These are phyloP conservation scores for Pichiaceae sp. DNA, from an alignment of 1,139 yeast species.

Conservation along the genomic window DNA sequence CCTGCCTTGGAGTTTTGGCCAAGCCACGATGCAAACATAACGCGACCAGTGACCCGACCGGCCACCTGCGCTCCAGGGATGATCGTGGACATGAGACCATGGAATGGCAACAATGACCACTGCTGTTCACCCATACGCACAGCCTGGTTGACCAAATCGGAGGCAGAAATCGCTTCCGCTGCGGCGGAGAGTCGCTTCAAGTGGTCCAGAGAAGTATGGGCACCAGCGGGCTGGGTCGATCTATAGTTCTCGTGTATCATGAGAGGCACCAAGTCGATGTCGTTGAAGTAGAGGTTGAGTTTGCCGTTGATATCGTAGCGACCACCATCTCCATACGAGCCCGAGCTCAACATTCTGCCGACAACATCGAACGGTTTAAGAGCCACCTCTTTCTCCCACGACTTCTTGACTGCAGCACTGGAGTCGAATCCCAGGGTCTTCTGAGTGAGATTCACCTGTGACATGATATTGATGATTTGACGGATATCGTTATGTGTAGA, in stretches of 20 bases:
- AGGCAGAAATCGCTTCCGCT: slow-evolving; percentile 66
- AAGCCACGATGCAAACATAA: slow-evolving; percentile 77
- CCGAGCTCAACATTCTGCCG: slow-evolving; percentile 58
- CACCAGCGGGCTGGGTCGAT: slow-evolving; percentile 44
- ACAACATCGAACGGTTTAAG: slow-evolving; percentile 90
- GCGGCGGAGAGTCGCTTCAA: slow-evolving; percentile 66
- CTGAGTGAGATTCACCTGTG: slow-evolving; percentile 73
- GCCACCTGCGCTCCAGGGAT: slow-evolving; percentile 71
- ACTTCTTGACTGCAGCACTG: slow-evolving; percentile 41
- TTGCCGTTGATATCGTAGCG: slow-evolving; percentile 65
- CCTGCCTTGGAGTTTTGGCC: slow-evolving; percentile 86
- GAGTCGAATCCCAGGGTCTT: slow-evolving; percentile 45
- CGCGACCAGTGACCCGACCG: slow-evolving; percentile 63
- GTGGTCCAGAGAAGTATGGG: slow-evolving; percentile 34
- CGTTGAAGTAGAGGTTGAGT: slow-evolving; percentile 86
- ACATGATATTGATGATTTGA: slow-evolving; percentile 82
- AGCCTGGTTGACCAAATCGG: slow-evolving; percentile 71
- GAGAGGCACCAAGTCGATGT: slow-evolving; percentile 87
- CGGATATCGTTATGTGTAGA: slow-evolving; percentile 89
- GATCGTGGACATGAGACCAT: slow-evolving; percentile 82
- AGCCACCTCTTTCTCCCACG: slow-evolving; percentile 88
- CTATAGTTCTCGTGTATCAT: slow-evolving; percentile 95
- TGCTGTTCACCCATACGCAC: slow-evolving; percentile 91
- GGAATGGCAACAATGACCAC: slow-evolving; percentile 92
- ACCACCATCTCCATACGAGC: slow-evolving; percentile 47